Base-by-base conservation (phyloP, 805 yeast genomes). In the Kazachstania martiniae region DNA sequence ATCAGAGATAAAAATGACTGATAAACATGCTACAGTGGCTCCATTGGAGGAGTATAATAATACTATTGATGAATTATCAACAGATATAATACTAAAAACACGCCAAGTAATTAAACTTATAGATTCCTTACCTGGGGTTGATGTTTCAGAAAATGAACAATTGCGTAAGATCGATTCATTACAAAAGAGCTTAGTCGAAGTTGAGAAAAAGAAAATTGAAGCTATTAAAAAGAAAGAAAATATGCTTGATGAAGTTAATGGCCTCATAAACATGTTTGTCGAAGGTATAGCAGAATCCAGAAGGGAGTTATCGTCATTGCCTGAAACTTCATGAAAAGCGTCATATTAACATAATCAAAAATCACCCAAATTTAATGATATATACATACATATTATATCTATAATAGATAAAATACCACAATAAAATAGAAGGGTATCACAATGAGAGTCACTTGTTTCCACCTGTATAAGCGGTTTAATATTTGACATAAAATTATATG, bases 61-160 rank as follows among this genome's bases (percentile, higher is more conserved):
- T 38, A 80, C 77, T 18, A 66, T 75, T 29, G 74, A 72, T 43
- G 97, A 91, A 50, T 64, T 91, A 7, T 72, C 94, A 2, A 73
- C 82, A 0, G 98, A 89, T 51, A 70, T 89, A 7, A 82, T 87
- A 17, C 58, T 85, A 36, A 87, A 87, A 49, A 73, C 93, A 4
- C 70, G 93, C 45, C 97, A 91, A 53, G 81, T 89, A 12, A 70
- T 83, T 25, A 76, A 82, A 47, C 70, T 89, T 18, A 86, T 89
- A 25, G 93, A 83, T 49, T 74, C 94, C 3, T 62, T 89, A 27
- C 98, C 98, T 0, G 97, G 96, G 9, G 83, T 85, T 3, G 95
- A 93, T 7, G 87, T 80, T 1, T 73, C 87, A 2, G 80, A 82
- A 16, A 71, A 67, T 28, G 77, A 73, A 34, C 97, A 87, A 56